A percentile compares a stretch with the other conserved stretches of the same genome.
Evolutionary conservation across 1,139 yeast genomes (phyloP).

Genomic region (Groenewaldozyma auringiensis): DNA sequence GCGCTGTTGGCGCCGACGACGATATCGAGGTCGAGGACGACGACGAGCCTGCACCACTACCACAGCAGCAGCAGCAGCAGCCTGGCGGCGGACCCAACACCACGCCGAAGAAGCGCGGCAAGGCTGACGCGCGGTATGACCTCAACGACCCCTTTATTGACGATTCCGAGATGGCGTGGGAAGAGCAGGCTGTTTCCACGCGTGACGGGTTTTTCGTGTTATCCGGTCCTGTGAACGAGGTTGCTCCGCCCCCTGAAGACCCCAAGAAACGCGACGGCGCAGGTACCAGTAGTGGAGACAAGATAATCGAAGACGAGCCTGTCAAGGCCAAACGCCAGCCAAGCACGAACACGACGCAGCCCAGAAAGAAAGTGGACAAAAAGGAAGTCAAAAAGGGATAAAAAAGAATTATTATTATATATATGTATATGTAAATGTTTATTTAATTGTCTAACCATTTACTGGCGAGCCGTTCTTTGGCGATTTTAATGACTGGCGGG

Average conservation of each 20-base stretch:
- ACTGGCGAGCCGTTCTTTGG: not conserved
- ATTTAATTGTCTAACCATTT: not conserved
- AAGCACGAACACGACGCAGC: conserved; percentile 8
- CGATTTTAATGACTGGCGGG: not conserved
- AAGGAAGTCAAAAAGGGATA: conserved; percentile 4
- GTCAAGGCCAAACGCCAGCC: conserved; percentile 4
- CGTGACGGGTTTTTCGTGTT: conserved; percentile 95
- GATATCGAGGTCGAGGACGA: conserved; percentile 51
- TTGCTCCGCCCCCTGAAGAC: conserved; percentile 32
- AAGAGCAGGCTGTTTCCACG: conserved; percentile 86
- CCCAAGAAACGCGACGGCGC: conserved; percentile 35
- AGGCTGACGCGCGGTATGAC: conserved; percentile 70
- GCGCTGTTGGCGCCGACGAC: conserved; percentile 42
- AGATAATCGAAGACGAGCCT: conserved; percentile 3
- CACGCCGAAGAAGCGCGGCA: conserved; percentile 34
- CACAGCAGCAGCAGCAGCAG: conserved; percentile 10
- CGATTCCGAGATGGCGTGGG: conserved; percentile 87
- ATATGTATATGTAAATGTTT: not conserved
- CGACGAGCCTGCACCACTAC: conserved; percentile 24
- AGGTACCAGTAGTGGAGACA: conserved; percentile 2
- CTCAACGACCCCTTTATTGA: conserved; percentile 93
- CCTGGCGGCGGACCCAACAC: conserved; percentile 21
- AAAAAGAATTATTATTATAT: conserved; percentile 1
- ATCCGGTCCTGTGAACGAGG: conserved; percentile 85
- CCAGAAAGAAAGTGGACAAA: conserved; percentile 10